Conservation (phyloP, 495 filamentous ascomycete species). For the Podospora bellae-mahoneyi region DNA sequence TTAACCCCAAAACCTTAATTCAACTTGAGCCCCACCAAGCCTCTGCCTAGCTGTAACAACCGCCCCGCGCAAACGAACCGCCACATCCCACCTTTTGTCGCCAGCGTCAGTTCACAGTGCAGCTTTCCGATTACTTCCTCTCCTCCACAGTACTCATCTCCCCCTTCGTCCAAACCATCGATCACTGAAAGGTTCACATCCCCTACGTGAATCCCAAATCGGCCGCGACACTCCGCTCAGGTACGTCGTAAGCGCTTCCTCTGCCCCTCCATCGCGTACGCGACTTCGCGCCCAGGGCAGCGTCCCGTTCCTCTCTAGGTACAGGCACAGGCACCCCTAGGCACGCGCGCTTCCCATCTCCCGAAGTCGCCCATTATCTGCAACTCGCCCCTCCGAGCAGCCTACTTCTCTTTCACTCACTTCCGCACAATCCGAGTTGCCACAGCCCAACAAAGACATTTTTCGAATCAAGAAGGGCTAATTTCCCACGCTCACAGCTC, state of each 20-base stretch:
- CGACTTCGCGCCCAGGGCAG: neutral
- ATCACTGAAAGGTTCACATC: neutral
- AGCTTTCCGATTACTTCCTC: neutral
- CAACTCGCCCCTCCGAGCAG: neutral
- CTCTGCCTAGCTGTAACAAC: neutral
- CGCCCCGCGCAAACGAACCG: neutral
- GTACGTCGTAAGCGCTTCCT: neutral
- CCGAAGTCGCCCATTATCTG: neutral
- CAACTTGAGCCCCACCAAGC: neutral
- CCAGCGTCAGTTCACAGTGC: neutral
- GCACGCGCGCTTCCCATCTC: constrained; percentile 1
- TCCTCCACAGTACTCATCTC: neutral
- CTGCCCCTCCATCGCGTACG: neutral
- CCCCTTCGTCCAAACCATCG: neutral
- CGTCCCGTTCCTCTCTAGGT: neutral
- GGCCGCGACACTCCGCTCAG: neutral
- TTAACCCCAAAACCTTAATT: neutral
- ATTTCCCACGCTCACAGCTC: neutral
- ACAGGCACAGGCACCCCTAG: neutral
- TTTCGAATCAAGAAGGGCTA: neutral
- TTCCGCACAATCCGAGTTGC: neutral
- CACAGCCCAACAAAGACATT: no score
- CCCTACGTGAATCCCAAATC: neutral
- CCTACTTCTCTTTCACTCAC: neutral
- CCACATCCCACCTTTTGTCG: neutral